Evolutionary conservation across 1,284 basidiomycete species (phyloP).

Genomic region (Stereum hirsutum): DNA sequence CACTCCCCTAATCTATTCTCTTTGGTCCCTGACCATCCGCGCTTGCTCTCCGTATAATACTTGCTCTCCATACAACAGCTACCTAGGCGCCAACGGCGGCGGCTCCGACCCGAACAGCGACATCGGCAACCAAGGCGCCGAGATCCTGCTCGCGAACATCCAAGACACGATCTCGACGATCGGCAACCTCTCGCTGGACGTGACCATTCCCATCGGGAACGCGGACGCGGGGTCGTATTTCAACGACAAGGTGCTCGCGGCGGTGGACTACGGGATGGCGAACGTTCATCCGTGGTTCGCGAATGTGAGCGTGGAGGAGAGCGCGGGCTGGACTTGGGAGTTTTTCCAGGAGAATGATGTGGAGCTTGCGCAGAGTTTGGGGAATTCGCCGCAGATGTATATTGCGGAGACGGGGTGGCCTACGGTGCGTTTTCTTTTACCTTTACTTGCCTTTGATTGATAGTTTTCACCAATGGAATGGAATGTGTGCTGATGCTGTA

Average conservation of each 20-base stretch:
- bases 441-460: not conserved
- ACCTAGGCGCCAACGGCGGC: constrained; percentile 34
- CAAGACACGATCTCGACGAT: constrained; percentile 53
- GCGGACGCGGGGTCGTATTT: constrained; percentile 88
- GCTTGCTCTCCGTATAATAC: too few relatives aligned
- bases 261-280: constrained; percentile 67
- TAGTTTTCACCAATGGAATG: not conserved
- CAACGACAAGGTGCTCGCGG: constrained; percentile 58
- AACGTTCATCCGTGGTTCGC: constrained; percentile 90
- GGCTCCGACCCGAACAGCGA: constrained; percentile 38
- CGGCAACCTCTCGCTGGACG: constrained; percentile 37
- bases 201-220: constrained; percentile 71
- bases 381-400: constrained; percentile 71
- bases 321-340: constrained; percentile 57
- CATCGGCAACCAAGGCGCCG: constrained; percentile 40
- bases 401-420: constrained; percentile 97
- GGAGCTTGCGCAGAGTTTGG: constrained; percentile 28
- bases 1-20: not conserved
- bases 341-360: constrained; percentile 58
- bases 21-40: too few relatives aligned
- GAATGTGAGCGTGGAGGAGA: constrained; percentile 56
- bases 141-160: constrained; percentile 56
- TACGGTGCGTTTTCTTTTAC: constrained; percentile 34
- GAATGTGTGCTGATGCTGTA: not conserved
- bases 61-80: constrained; percentile 32